Conservation (phyloP, 352 stramenopile genomes). For the Globisporangium polare region DNA sequence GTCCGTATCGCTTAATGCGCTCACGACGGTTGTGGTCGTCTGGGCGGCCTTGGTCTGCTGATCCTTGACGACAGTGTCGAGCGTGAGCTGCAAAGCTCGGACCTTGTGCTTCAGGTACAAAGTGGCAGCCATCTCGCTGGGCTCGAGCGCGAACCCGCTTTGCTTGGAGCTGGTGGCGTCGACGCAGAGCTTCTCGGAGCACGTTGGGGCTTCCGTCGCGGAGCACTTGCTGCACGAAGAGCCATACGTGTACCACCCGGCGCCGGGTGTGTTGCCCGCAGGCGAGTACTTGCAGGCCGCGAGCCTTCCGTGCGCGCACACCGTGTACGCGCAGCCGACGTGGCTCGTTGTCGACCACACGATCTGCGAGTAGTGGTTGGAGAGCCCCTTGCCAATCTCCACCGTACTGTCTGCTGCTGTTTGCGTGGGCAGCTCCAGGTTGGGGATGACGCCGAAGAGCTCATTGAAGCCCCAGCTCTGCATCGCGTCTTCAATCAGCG, state of each 20-base stretch:
- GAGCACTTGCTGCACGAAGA: slow-evolving; percentile 6
- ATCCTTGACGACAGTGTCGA: slow-evolving; percentile 9
- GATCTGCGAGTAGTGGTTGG: slow-evolving; percentile 17
- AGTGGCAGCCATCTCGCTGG: background rate
- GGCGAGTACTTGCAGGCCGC: slow-evolving; percentile 17
- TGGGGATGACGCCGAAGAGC: slow-evolving; percentile 9
- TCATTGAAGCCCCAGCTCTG: slow-evolving; percentile 14
- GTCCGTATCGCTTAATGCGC: slow-evolving; percentile 1
- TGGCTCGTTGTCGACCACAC: slow-evolving; percentile 15
- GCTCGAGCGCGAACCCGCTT: background rate
- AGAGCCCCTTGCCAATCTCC: slow-evolving; percentile 9
- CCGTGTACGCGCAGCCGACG: slow-evolving; percentile 15
- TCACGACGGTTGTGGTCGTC: background rate
- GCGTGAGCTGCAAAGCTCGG: slow-evolving; percentile 11
- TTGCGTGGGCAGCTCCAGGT: slow-evolving; percentile 1
- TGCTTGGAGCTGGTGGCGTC: background rate
- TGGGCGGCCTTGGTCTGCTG: background rate
- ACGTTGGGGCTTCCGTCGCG: background rate
- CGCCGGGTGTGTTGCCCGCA: background rate
- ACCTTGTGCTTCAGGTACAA: slow-evolving; percentile 13
- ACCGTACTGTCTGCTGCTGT: background rate
- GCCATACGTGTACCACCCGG: slow-evolving; percentile 12
- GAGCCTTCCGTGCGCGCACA: slow-evolving; percentile 4
- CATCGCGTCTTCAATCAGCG: slow-evolving; percentile 16
- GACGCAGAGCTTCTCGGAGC: slow-evolving; percentile 2